phyloP scores from a whole-genome alignment of 1,284 basidiomycete genomes.

The Malassezia japonica region DNA sequence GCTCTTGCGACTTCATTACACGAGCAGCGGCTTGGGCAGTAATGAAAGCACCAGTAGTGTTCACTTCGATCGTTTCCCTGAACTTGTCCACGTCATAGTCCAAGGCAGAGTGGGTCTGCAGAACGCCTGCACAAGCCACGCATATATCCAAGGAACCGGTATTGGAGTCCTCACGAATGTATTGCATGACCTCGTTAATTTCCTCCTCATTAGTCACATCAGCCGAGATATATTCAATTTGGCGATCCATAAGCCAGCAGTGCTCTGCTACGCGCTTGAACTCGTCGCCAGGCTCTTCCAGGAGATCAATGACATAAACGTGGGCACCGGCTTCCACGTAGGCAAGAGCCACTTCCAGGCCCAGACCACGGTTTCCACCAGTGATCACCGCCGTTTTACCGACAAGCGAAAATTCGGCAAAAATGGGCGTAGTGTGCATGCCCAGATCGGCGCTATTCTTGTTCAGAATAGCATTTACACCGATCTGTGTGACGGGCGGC shows the following conservation, averaged over 20 bases:
- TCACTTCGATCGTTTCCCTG: conserved; percentile 59
- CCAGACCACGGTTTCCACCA: conserved; percentile 64
- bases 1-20: conserved; percentile 61
- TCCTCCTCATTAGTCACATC: conserved; percentile 56
- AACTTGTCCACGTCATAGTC: conserved; percentile 64
- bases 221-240: conserved; percentile 51
- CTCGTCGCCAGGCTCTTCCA: conserved; percentile 58
- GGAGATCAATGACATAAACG: conserved; percentile 68
- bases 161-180: conserved; percentile 40
- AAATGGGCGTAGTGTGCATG: conserved; percentile 51
- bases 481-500: conserved; percentile 42
- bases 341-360: conserved; percentile 69
- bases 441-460: conserved; percentile 31
- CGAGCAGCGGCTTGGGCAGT: conserved; percentile 69
- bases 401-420: conserved; percentile 63
- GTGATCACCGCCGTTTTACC: conserved; percentile 60
- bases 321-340: conserved; percentile 67
- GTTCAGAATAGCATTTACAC: conserved; percentile 42
- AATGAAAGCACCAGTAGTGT: conserved; percentile 65
- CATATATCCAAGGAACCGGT: conserved; percentile 61
- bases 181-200: conserved; percentile 45
- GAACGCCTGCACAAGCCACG: conserved; percentile 67
- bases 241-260: conserved; percentile 57
- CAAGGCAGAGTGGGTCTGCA: conserved; percentile 58
- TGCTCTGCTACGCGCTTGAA: conserved; percentile 53